Conservation (phyloP, 1,284 basidiomycete genomes). For the Trametes hirsuta region DNA sequence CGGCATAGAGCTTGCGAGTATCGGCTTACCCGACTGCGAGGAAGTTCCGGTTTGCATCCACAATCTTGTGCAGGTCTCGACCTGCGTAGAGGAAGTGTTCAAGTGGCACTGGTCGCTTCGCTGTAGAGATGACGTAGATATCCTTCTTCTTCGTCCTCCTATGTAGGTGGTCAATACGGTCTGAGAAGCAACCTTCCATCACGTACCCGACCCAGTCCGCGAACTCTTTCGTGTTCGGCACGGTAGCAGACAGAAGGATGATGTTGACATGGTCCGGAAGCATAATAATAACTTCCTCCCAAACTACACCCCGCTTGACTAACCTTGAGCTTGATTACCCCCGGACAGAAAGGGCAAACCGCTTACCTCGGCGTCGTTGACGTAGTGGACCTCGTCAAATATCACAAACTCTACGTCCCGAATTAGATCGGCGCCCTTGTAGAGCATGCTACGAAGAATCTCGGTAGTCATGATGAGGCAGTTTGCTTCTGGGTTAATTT, state of each 20-base stretch:
- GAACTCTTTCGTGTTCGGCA: slow-evolving; percentile 98
- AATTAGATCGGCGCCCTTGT: slow-evolving; percentile 98
- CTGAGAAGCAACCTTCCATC: not conserved
- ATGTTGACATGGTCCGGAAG: slow-evolving; percentile 96
- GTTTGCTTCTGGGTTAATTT: slow-evolving; percentile 98
- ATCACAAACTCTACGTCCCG: slow-evolving; percentile 99
- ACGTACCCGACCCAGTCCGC: slow-evolving; percentile 98
- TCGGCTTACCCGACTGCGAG: slow-evolving; percentile 64
- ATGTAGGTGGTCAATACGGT: not conserved
- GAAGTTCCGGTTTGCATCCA: slow-evolving; percentile 85
- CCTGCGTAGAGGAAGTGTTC: slow-evolving; percentile 98
- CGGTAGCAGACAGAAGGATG: slow-evolving; percentile 95
- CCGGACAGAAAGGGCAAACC: slow-evolving; percentile 23
- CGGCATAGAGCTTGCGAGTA: not conserved
- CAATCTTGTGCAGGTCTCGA: slow-evolving; percentile 90
- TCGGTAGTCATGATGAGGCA: slow-evolving; percentile 99
- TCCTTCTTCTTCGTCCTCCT: slow-evolving; percentile 99
- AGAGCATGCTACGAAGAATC: slow-evolving; percentile 97
- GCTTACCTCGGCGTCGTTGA: slow-evolving; percentile 95
- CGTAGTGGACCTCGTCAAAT: slow-evolving; percentile 99
- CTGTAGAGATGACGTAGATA: slow-evolving; percentile 98
- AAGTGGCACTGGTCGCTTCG: slow-evolving; percentile 94
- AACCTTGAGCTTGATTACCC: not conserved
- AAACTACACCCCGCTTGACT: slow-evolving; percentile 93
- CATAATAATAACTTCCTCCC: slow-evolving; percentile 99